phyloP scores from a whole-genome alignment of 805 yeast species.

The Yarrowia porcina region DNA sequence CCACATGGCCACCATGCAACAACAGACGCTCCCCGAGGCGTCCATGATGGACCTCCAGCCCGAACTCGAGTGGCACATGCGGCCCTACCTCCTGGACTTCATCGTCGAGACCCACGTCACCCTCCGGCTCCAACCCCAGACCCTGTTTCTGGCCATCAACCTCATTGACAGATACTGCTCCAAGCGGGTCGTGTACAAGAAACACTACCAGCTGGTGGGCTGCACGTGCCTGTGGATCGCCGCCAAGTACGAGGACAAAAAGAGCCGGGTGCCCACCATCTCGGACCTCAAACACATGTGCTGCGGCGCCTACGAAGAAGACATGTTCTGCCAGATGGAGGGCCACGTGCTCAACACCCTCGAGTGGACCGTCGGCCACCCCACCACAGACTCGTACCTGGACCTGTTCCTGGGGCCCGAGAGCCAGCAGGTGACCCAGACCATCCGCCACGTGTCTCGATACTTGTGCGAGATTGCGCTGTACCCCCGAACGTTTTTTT shows the following conservation, averaged over 20 bases:
- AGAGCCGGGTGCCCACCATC: conserved; percentile 71
- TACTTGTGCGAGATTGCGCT: conserved; percentile 42
- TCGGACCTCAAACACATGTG: conserved; percentile 69
- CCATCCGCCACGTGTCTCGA: conserved; percentile 36
- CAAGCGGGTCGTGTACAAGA: conserved; percentile 74
- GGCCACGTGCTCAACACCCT: conserved; percentile 66
- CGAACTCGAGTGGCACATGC: conserved; percentile 67
- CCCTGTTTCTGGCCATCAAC: conserved; percentile 63
- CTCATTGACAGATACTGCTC: conserved; percentile 90
- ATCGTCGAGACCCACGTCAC: conserved; percentile 62
- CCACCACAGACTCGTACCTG: conserved; percentile 50
- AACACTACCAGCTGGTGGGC: conserved; percentile 86
- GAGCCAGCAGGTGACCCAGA: conserved; percentile 26
- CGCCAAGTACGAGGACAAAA: conserved; percentile 74
- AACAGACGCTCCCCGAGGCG: conserved; percentile 48
- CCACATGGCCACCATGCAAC: conserved; percentile 39
- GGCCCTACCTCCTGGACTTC: conserved; percentile 76
- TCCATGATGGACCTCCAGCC: conserved; percentile 82
- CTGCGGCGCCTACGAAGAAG: conserved; percentile 59
- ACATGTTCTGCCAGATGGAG: conserved; percentile 72
- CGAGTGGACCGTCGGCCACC: conserved; percentile 68
- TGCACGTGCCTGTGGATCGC: conserved; percentile 93
- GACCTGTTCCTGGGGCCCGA: conserved; percentile 33
- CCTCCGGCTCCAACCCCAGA: conserved; percentile 62
- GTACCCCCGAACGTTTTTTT: conserved; percentile 33